Percentiles rank a stretch among this genome's conserved stretches.
These are phyloP conservation scores for Blastobotrys americana DNA, from an alignment of 805 yeast genomes.

Conservation along the genomic window DNA sequence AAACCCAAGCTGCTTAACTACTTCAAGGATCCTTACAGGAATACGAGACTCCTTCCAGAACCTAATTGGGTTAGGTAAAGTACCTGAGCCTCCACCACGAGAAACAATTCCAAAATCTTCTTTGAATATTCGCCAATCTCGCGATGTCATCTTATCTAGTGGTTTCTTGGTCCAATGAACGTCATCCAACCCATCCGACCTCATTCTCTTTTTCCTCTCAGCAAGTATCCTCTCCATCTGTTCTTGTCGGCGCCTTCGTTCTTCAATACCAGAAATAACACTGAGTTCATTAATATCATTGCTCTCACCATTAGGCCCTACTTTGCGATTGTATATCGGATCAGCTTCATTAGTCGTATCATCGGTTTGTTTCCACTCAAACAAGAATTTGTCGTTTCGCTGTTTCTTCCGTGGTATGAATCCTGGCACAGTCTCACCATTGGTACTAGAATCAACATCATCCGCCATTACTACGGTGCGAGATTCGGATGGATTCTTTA, in stretches of 20 bases:
- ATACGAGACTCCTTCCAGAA: conserved; percentile 62
- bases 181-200: conserved; percentile 20
- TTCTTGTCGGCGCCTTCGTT: conserved; percentile 17
- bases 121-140: conserved; percentile 86
- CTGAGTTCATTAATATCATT: not conserved
- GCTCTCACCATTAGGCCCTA: not conserved
- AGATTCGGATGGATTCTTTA: conserved; percentile 3
- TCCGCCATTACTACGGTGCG: conserved; percentile 9
- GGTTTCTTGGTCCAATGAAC: conserved; percentile 65
- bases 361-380: conserved; percentile 63
- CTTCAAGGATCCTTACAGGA: conserved; percentile 36
- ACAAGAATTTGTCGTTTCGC: conserved; percentile 39
- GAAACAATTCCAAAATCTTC: conserved; percentile 67
- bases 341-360: conserved; percentile 49
- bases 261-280: conserved; percentile 15
- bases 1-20: conserved; percentile 35
- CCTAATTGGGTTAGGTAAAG: conserved; percentile 52
- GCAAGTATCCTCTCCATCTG: conserved; percentile 21
- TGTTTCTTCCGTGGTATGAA: conserved; percentile 12
- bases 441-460: conserved; percentile 7
- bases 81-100: conserved; percentile 36
- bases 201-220: conserved; percentile 9
- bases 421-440: conserved; percentile 13
- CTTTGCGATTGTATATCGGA: conserved; percentile 32
- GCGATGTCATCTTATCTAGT: conserved; percentile 53